Conservation (phyloP, 257 asterid genomes). For the Fraxinus pennsylvanica region DNA sequence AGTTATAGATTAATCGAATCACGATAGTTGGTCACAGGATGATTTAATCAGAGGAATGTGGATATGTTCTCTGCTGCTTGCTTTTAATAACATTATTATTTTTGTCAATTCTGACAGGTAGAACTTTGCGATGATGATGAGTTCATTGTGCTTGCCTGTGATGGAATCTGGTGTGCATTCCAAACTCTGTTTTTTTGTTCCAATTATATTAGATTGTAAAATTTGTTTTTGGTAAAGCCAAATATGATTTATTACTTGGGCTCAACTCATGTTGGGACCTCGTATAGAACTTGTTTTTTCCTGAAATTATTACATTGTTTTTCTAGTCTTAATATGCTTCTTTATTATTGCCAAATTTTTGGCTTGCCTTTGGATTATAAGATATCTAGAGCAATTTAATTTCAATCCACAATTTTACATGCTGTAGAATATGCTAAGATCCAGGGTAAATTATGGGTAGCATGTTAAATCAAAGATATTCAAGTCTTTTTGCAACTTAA, state of each 20-base stretch:
- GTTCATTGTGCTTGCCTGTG: slow-evolving; percentile 57
- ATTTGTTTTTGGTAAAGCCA: too few species aligned
- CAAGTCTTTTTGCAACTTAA: not conserved
- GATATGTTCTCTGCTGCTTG: not conserved
- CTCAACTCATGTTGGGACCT: too few species aligned
- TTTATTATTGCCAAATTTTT: not conserved
- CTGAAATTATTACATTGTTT: not conserved
- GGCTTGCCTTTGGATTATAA: not conserved
- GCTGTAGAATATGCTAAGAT: not conserved
- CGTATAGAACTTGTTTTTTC: too few species aligned
- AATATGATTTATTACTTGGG: too few species aligned
- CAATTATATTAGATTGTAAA: not conserved
- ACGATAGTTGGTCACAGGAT: not conserved
- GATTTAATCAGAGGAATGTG: not conserved
- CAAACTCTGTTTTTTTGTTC: not conserved
- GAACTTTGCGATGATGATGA: slow-evolving; percentile 48
- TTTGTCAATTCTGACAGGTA: slow-evolving; percentile 27
- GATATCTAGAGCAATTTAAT: not conserved
- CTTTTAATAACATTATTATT: not conserved
- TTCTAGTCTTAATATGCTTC: not conserved
- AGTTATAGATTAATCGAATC: too few species aligned
- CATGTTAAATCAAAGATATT: not conserved
- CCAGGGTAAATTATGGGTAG: not conserved
- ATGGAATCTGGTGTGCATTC: slow-evolving; percentile 46
- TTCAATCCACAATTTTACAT: too few species aligned